These are phyloP conservation scores for Lathyrus oleraceus DNA, from an alignment of 306 rosid species.

Conservation along the genomic window DNA sequence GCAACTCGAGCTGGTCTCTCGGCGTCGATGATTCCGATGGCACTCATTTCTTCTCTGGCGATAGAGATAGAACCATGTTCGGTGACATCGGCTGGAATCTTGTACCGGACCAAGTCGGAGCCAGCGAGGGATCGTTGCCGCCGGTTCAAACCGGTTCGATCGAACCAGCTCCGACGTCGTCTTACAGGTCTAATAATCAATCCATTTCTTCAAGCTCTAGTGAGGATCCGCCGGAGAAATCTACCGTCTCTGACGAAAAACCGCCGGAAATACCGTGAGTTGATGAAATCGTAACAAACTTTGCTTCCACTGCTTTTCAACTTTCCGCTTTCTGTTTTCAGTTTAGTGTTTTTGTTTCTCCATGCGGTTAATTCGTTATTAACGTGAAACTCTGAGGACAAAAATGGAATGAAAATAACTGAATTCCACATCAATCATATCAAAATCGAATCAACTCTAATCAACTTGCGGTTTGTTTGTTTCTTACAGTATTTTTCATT, in stretches of 20 bases:
- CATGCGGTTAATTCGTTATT: conserved; percentile 39
- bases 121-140: conserved; percentile 31
- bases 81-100: conserved; percentile 76
- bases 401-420: conserved; percentile 23
- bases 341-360: background rate
- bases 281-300: conserved; percentile 29
- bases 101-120: conserved; percentile 46
- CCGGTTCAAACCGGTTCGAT: conserved; percentile 36
- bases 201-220: conserved; percentile 81
- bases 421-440: conserved; percentile 39
- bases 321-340: conserved; percentile 26
- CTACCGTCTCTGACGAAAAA: conserved; percentile 64
- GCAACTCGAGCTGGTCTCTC: conserved; percentile 57
- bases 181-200: conserved; percentile 52
- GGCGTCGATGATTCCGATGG: conserved; percentile 43
- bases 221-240: conserved; percentile 79
- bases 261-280: conserved; percentile 87
- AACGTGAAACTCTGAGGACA: conserved; percentile 13
- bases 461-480: conserved; percentile 41
- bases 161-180: conserved; percentile 33
- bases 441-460: conserved; percentile 41
- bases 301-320: conserved; percentile 23
- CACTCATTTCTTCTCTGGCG: conserved; percentile 47
- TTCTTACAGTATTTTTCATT: conserved; percentile 29
- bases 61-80: conserved; percentile 50